Percentiles rank a stretch among this genome's conserved stretches.
Conservation (phyloP, 2,329 filamentous ascomycete species). For the Hypocrella siamensis region DNA sequence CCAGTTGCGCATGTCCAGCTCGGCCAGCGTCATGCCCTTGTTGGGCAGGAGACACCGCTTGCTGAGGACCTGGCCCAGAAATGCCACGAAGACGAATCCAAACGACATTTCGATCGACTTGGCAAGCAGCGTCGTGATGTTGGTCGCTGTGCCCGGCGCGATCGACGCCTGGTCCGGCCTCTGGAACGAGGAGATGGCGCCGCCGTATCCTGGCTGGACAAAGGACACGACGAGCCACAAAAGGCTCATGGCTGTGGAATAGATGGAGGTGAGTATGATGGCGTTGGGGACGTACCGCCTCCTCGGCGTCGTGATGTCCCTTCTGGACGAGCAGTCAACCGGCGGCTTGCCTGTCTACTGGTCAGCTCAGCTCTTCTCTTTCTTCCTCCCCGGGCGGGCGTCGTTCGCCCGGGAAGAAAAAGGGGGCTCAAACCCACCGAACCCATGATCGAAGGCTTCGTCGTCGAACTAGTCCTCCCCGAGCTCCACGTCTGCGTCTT, state of each 20-base stretch:
- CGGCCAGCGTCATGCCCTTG: slow-evolving; percentile 54
- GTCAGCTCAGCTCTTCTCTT: not conserved
- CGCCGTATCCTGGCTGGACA: slow-evolving; percentile 45
- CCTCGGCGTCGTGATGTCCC: slow-evolving; percentile 15
- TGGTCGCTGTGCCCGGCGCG: slow-evolving; percentile 45
- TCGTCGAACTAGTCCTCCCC: slow-evolving; percentile 6
- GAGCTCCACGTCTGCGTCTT: not conserved
- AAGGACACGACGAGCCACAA: slow-evolving; percentile 51
- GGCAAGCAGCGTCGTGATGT: slow-evolving; percentile 53
- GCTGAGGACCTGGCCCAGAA: slow-evolving; percentile 61
- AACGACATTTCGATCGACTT: slow-evolving; percentile 69
- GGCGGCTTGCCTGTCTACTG: slow-evolving; percentile 10
- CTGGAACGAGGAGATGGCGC: slow-evolving; percentile 27
- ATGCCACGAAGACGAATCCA: slow-evolving; percentile 61
- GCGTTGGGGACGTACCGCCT: slow-evolving; percentile 33
- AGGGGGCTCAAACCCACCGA: slow-evolving; percentile 9
- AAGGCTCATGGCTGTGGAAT: slow-evolving; percentile 47
- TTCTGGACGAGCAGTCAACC: slow-evolving; percentile 15
- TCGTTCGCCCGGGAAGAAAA: no score
- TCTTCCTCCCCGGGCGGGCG: no score
- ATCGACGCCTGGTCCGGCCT: slow-evolving; percentile 28
- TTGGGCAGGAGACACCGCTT: slow-evolving; percentile 46
- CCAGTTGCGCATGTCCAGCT: slow-evolving; percentile 67
- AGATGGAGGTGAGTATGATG: slow-evolving; percentile 35
- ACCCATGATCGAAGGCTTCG: slow-evolving; percentile 16